A percentile compares a stretch with the other conserved stretches of the same genome.
These are phyloP conservation scores for Ulota crispa DNA, from an alignment of 225 moss, liverwort and hornwort species.

Conservation along the genomic window DNA sequence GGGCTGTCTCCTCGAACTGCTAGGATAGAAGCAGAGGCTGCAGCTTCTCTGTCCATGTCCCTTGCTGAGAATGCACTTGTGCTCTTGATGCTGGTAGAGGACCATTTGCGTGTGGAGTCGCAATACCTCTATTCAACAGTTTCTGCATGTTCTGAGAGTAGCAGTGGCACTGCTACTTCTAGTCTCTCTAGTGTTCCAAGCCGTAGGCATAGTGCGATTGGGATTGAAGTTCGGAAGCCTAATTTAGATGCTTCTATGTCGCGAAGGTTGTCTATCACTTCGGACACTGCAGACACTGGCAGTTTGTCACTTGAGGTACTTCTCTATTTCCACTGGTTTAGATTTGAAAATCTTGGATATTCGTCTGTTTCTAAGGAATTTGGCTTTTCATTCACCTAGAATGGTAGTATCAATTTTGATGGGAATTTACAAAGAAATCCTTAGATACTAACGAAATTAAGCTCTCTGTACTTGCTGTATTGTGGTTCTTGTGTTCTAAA, in stretches of 20 bases:
- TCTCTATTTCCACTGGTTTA: neutral
- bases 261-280: constrained; percentile 45
- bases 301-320: constrained; percentile 63
- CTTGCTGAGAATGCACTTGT: constrained; percentile 99
- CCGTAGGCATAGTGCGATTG: constrained; percentile 63
- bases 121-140: constrained; percentile 60
- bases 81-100: constrained; percentile 98
- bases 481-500: constrained; percentile 1
- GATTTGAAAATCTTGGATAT: constrained; percentile 8
- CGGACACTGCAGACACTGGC: constrained; percentile 52
- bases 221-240: constrained; percentile 54
- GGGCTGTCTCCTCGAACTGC: constrained; percentile 97
- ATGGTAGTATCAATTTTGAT: neutral
- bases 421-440: neutral
- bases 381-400: neutral
- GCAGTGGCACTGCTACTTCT: constrained; percentile 33
- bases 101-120: constrained; percentile 90
- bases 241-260: constrained; percentile 43
- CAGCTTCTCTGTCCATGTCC: constrained; percentile 91
- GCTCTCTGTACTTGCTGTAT: neutral
- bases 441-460: neutral
- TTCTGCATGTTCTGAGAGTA: constrained; percentile 33
- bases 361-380: constrained; percentile 5
- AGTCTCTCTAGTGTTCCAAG: constrained; percentile 47
- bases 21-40: constrained; percentile 93